Conservation (phyloP, 139 green algal genomes). For the Raphidocelis subcapitata region DNA sequence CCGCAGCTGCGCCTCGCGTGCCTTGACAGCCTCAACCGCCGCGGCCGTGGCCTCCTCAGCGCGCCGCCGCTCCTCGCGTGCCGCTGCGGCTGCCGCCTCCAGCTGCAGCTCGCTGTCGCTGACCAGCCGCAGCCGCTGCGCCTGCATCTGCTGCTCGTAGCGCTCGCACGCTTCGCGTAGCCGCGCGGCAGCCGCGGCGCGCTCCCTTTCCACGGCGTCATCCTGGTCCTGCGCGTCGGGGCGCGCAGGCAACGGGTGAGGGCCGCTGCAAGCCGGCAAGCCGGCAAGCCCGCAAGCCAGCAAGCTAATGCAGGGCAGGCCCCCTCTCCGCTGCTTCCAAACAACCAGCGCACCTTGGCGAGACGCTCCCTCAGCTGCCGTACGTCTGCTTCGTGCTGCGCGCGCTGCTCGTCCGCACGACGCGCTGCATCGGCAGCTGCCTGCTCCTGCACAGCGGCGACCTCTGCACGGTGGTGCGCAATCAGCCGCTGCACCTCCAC, state of each 20-base stretch:
- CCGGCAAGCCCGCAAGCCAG: neutral
- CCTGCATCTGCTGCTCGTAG: constrained; percentile 40
- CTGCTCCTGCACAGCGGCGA: constrained; percentile 43
- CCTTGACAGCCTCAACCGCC: constrained; percentile 16
- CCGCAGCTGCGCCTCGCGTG: neutral
- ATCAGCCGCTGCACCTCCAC: constrained; percentile 58
- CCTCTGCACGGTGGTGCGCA: constrained; percentile 43
- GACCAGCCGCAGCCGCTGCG: constrained; percentile 49
- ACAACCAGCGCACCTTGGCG: constrained; percentile 10
- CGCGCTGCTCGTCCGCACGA: neutral
- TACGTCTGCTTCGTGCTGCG: constrained; percentile 14
- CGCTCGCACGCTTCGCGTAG: constrained; percentile 52
- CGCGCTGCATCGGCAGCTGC: constrained; percentile 19
- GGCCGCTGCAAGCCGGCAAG: too few species aligned
- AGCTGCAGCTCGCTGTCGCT: constrained; percentile 43
- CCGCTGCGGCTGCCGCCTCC: constrained; percentile 34
- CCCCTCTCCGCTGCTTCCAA: neutral
- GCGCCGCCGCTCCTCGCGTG: constrained; percentile 45
- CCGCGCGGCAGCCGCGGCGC: constrained; percentile 16
- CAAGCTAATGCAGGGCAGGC: neutral
- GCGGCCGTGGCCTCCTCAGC: constrained; percentile 35
- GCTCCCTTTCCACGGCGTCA: constrained; percentile 54
- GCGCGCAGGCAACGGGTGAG: too few species aligned
- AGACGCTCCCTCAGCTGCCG: constrained; percentile 20
- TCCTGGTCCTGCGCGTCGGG: constrained; percentile 45